Conservation (phyloP, 1,139 yeast genomes). For the Nakaseomyces sp. region DNA sequence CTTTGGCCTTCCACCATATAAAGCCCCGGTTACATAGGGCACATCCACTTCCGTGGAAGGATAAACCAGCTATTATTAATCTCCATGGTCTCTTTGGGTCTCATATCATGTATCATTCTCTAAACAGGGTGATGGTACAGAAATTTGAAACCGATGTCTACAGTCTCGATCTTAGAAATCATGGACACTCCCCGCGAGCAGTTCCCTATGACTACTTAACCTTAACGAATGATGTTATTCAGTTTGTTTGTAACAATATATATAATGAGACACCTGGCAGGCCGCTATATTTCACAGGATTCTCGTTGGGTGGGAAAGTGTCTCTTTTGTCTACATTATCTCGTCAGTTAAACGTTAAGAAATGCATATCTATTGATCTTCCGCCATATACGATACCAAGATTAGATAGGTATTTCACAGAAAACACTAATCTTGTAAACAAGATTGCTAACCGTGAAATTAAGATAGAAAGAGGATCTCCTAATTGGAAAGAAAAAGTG, state of each 20-base stretch:
- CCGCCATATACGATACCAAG: conserved; percentile 26
- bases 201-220: conserved; percentile 39
- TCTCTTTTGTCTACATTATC: conserved; percentile 22
- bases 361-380: conserved; percentile 26
- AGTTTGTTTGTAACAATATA: conserved; percentile 18
- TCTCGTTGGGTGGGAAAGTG: conserved; percentile 30
- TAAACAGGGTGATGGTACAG: conserved; percentile 31
- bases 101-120: conserved; percentile 17
- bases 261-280: conserved; percentile 12
- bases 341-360: conserved; percentile 15
- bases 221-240: conserved; percentile 38
- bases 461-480: conserved; percentile 20
- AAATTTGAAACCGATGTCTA: conserved; percentile 29
- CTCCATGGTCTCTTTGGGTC: conserved; percentile 30
- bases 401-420: conserved; percentile 16
- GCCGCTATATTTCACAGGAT: conserved; percentile 26
- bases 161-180: conserved; percentile 46
- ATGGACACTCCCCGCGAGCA: conserved; percentile 41
- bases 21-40: conserved; percentile 11
- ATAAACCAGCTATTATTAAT: conserved; percentile 21
- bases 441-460: conserved; percentile 17
- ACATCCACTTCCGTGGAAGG: not conserved
- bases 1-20: conserved; percentile 18
- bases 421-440: conserved; percentile 19
- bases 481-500: conserved; percentile 20